phyloP scores from a whole-genome alignment of 1,284 basidiomycete species.

The Vanrija pseudolonga region DNA sequence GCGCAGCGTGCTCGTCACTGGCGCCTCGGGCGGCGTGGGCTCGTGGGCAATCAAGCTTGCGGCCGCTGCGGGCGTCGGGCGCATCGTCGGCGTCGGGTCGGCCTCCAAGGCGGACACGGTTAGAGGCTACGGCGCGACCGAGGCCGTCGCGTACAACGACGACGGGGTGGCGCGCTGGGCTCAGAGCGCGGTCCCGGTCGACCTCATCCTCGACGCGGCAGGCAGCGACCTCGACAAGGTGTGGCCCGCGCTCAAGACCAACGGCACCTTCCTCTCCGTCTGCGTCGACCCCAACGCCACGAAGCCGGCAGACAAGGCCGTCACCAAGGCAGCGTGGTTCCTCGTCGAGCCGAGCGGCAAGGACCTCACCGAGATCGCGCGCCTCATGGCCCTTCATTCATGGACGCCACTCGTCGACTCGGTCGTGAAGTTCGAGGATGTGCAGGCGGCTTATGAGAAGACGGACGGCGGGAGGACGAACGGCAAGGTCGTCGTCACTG shows the following conservation, averaged over 20 bases:
- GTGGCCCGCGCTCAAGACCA: slow-evolving; percentile 10
- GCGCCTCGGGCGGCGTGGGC: slow-evolving; percentile 7
- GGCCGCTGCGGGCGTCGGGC: not conserved
- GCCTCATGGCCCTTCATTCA: not conserved
- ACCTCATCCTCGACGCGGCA: slow-evolving; percentile 12
- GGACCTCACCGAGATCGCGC: slow-evolving; percentile 8
- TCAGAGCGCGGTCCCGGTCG: not conserved
- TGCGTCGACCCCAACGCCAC: slow-evolving; percentile 1
- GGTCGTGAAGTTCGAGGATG: slow-evolving; percentile 9
- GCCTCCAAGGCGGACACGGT: not conserved
- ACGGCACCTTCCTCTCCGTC: slow-evolving; percentile 9
- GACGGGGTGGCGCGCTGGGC: not conserved
- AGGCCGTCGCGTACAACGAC: slow-evolving; percentile 7
- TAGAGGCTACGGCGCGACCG: slow-evolving; percentile 1
- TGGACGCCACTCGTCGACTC: slow-evolving; percentile 14
- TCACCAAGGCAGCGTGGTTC: slow-evolving; percentile 10
- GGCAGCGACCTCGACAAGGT: slow-evolving; percentile 1
- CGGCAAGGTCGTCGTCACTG: slow-evolving; percentile 16
- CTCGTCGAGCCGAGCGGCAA: slow-evolving; percentile 13
- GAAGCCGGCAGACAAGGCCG: not conserved
- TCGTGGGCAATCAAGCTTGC: slow-evolving; percentile 9
- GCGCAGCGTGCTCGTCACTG: slow-evolving; percentile 8
- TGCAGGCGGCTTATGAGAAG: slow-evolving; percentile 9
- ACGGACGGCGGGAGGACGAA: slow-evolving; percentile 6
- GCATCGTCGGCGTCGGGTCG: not conserved